phyloP scores from a whole-genome alignment of 345 rosid genomes.

The Gossypioides kirkii region DNA sequence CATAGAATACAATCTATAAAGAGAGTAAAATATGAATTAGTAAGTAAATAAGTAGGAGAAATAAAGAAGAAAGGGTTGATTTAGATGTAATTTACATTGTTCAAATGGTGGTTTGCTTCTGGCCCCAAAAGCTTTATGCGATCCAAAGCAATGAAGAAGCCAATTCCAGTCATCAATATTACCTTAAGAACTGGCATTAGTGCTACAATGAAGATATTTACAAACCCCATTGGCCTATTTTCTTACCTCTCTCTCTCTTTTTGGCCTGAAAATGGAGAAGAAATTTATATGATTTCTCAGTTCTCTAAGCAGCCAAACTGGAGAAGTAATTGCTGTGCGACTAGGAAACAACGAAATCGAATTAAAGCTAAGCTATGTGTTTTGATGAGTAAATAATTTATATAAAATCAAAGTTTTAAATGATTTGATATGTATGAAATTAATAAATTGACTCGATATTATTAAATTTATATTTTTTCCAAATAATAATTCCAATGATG shows the following conservation, averaged over 20 bases:
- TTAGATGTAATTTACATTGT: conserved; percentile 23
- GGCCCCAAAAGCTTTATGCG: conserved; percentile 31
- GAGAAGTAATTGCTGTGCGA: background rate
- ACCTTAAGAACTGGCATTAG: conserved; percentile 39
- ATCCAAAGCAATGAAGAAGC: conserved; percentile 38
- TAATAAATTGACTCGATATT: too few species aligned
- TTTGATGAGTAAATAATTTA: too few species aligned
- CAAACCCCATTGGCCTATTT: conserved; percentile 23
- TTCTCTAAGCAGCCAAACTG: background rate
- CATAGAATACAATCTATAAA: conserved; percentile 33
- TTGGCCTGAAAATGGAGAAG: background rate
- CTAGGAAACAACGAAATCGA: too few species aligned
- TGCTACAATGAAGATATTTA: conserved; percentile 28
- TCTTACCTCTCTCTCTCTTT: background rate
- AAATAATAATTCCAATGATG: too few species aligned
- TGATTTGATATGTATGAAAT: too few species aligned
- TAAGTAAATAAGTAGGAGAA: background rate
- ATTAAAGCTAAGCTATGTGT: too few species aligned
- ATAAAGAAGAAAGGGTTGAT: background rate
- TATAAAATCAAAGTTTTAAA: too few species aligned
- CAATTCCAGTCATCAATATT: conserved; percentile 33
- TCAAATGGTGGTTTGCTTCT: conserved; percentile 27
- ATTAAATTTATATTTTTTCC: too few species aligned
- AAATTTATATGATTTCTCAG: background rate
- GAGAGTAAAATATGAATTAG: background rate